These are phyloP conservation scores for Rhynchosporium agropyri DNA, from an alignment of 2,329 filamentous ascomycete genomes.

Conservation along the genomic window DNA sequence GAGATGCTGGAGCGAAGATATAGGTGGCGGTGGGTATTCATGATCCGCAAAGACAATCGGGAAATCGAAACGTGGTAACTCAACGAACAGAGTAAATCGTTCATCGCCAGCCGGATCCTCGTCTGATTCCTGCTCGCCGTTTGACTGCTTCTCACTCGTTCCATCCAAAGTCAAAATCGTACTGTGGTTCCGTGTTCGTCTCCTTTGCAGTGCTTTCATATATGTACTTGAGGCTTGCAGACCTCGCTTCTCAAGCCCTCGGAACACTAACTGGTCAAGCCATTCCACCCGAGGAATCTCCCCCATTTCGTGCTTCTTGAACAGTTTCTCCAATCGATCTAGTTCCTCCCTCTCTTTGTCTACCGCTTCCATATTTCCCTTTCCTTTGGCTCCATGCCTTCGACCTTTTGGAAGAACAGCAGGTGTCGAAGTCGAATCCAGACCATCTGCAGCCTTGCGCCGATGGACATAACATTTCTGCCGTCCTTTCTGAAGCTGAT, in stretches of 20 bases:
- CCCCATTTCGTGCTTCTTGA: constrained; percentile 98
- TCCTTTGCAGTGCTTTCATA: constrained; percentile 58
- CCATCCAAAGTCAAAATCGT: constrained; percentile 43
- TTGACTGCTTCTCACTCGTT: constrained; percentile 34
- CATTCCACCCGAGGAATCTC: constrained; percentile 92
- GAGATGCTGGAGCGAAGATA: constrained; percentile 72
- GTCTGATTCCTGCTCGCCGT: constrained; percentile 46
- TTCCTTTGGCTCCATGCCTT: constrained; percentile 53
- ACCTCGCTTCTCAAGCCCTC: constrained; percentile 79
- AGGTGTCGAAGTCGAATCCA: constrained; percentile 78
- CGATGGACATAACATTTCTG: constrained; percentile 90
- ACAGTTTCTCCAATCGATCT: constrained; percentile 82
- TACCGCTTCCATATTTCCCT: constrained; percentile 50
- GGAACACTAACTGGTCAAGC: constrained; percentile 93
- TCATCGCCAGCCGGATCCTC: constrained; percentile 48
- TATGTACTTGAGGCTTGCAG: constrained; percentile 65
- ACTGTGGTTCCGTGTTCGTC: constrained; percentile 43
- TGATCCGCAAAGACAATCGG: constrained; percentile 93
- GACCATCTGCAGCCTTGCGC: constrained; percentile 81
- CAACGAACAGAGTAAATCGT: constrained; percentile 82
- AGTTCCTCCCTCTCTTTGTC: constrained; percentile 80
- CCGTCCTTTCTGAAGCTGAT: constrained; percentile 85
- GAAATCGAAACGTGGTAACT: constrained; percentile 93
- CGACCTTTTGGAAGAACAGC: constrained; percentile 61
- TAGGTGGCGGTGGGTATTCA: constrained; percentile 83